Evolutionary conservation across 768 basidiomycete species (phyloP).

Genomic region (Rhodotorula paludigena): DNA sequence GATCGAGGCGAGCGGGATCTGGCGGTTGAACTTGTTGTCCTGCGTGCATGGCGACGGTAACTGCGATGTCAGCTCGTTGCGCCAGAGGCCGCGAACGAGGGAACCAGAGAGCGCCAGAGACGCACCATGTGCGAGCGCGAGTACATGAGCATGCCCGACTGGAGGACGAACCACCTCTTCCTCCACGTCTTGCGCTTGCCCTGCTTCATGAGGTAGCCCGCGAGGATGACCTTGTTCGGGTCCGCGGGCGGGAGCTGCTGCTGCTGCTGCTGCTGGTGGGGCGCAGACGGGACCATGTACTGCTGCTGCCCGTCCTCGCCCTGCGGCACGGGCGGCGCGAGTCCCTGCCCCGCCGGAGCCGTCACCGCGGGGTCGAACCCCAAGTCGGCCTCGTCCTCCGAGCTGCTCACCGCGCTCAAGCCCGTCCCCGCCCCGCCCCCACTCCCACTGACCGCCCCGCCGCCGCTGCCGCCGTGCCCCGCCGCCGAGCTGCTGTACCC

Average conservation of each 20-base stretch:
- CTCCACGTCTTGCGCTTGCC: constrained; percentile 92
- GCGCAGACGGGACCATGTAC: too few relatives aligned
- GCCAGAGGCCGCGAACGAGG: constrained; percentile 5
- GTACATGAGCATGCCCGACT: constrained; percentile 79
- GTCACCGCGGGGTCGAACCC: too few relatives aligned
- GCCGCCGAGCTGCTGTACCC: too few relatives aligned
- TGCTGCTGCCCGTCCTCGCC: too few relatives aligned
- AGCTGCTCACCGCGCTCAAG: too few relatives aligned
- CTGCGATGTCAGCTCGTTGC: not conserved
- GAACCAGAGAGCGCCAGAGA: constrained; percentile 1
- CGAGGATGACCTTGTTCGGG: constrained; percentile 70
- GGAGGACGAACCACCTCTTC: constrained; percentile 95
- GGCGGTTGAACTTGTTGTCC: constrained; percentile 84
- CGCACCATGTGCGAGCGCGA: constrained; percentile 90
- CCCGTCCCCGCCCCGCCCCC: too few relatives aligned
- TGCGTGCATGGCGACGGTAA: constrained; percentile 45
- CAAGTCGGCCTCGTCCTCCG: too few relatives aligned
- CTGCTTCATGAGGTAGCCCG: constrained; percentile 94
- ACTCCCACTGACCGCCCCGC: too few relatives aligned
- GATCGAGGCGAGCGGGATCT: constrained; percentile 76
- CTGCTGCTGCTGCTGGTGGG: not conserved
- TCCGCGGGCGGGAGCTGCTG: constrained; percentile 50
- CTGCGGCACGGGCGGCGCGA: too few relatives aligned
- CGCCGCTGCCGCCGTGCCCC: too few relatives aligned
- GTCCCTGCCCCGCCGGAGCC: too few relatives aligned